Evolutionary conservation across 805 yeast species (phyloP).

Genomic region (Jamesozyma spencerorum): DNA sequence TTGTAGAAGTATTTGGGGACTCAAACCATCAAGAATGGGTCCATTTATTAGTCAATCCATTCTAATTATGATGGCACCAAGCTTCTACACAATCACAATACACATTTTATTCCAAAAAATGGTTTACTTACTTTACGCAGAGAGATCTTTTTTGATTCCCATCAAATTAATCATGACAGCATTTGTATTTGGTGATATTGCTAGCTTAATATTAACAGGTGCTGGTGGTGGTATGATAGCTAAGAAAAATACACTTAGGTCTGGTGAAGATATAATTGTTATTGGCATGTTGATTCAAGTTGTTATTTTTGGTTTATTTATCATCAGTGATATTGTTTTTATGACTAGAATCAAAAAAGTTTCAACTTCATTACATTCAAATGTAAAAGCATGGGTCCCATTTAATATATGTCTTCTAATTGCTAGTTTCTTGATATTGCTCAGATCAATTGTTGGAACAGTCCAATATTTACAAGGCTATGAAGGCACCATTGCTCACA

Average conservation of each 20-base stretch:
- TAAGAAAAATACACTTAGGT: background rate
- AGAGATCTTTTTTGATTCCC: constrained; percentile 14
- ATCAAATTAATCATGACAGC: constrained; percentile 19
- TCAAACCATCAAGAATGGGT: constrained; percentile 4
- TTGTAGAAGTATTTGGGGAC: constrained; percentile 15
- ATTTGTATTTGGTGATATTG: constrained; percentile 29
- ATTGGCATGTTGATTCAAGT: constrained; percentile 31
- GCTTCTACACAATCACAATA: constrained; percentile 27
- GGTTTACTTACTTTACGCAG: constrained; percentile 13
- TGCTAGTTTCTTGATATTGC: constrained; percentile 17
- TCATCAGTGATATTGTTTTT: constrained; percentile 15
- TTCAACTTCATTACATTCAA: constrained; percentile 2
- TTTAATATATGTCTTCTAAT: constrained; percentile 11
- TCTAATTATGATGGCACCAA: constrained; percentile 27
- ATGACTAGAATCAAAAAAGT: constrained; percentile 6
- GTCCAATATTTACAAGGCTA: constrained; percentile 28
- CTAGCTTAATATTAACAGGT: constrained; percentile 26
- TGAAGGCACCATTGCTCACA: constrained; percentile 20
- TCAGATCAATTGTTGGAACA: constrained; percentile 28
- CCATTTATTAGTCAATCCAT: constrained; percentile 23
- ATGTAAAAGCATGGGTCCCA: constrained; percentile 10
- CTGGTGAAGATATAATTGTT: constrained; percentile 21
- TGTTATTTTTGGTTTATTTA: constrained; percentile 25
- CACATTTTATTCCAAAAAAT: constrained; percentile 28
- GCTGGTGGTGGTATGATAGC: constrained; percentile 28